phyloP scores from a whole-genome alignment of 2,329 filamentous ascomycete genomes.

The Stemphylium beticola region DNA sequence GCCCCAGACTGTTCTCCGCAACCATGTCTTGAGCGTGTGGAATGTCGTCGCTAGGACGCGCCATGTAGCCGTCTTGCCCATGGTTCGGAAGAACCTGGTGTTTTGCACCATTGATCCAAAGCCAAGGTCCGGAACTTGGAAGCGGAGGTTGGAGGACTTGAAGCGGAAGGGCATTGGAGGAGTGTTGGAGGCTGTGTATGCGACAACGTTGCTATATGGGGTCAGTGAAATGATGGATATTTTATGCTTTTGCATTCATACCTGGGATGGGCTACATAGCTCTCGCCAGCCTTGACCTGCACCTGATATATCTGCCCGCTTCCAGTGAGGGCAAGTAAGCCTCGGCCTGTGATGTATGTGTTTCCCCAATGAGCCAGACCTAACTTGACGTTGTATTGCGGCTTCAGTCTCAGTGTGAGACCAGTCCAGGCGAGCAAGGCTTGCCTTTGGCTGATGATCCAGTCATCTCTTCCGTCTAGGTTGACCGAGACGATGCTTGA shows the following conservation, averaged over 20 bases:
- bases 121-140: constrained; percentile 77
- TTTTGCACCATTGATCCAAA: constrained; percentile 70
- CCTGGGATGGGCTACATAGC: constrained; percentile 87
- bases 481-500: constrained; percentile 88
- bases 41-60: constrained; percentile 68
- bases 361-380: constrained; percentile 89
- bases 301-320: constrained; percentile 91
- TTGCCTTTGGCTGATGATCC: constrained; percentile 87
- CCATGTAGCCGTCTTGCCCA: constrained; percentile 76
- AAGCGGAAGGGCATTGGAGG: constrained; percentile 86
- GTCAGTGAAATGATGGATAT: background rate
- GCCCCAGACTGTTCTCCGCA: constrained; percentile 86
- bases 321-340: constrained; percentile 81
- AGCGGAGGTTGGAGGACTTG: constrained; percentile 73
- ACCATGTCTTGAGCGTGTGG: constrained; percentile 75
- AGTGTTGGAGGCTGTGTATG: constrained; percentile 78
- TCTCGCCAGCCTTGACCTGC: constrained; percentile 79
- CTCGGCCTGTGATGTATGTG: constrained; percentile 85
- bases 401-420: constrained; percentile 77
- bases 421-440: constrained; percentile 97
- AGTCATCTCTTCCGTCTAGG: constrained; percentile 92
- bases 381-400: constrained; percentile 75
- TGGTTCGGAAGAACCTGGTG: constrained; percentile 72
- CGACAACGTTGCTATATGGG: constrained; percentile 75
- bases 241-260: constrained; percentile 31